Base-by-base conservation (phyloP, 805 yeast genomes). In the Pichia paraexigua region DNA sequence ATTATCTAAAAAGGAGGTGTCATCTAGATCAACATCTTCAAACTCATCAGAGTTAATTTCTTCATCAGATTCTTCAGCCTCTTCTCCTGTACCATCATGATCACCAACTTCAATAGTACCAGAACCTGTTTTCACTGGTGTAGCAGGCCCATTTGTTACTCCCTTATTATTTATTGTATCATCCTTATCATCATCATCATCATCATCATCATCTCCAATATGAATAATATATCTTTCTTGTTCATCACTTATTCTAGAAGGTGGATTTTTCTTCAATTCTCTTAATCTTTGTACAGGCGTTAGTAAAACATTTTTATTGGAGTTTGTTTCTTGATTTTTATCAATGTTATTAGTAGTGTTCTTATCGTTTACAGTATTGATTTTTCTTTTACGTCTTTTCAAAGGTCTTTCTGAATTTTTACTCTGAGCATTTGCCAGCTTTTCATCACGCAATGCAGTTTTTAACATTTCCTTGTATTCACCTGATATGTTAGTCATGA, bases 11-110 rank as follows among this genome's bases (percentile, higher is more conserved):
- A 39, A 10, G 17, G 46, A 37, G 11, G 22, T 49, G 3, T 39
- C 59, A 43, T 63, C 64, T 35, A 64, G 51, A 52, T 67, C 71
- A 10, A 70, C 72, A 48, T 69, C 73, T 44, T 73, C 75, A 48
- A 69, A 71, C 18, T 70, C 74, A 21, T 72, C 75, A 15, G 72
- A 69, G 40, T 63, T 67, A 39, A 67, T 62, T 1, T 64, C 71
- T 12, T 66, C 71, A n/a, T 61, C 50, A 13, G 24, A 51, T 48
- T n/a, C 58, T 12, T 60, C 66, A 10, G 53, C 58, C 1, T 58
- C 63, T 5, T 56, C 60, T 24, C 22, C 35, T 27, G 32, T 5
- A 11, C 49, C 56, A 21, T 56, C 56, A 17, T 58, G 56, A 25
- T 21, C 30, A 22, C 35, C 28, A 8, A 41, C 6, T 15, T 50